Evolutionary conservation across 306 rosid species (phyloP).

Genomic region (Cicer judaicum): DNA sequence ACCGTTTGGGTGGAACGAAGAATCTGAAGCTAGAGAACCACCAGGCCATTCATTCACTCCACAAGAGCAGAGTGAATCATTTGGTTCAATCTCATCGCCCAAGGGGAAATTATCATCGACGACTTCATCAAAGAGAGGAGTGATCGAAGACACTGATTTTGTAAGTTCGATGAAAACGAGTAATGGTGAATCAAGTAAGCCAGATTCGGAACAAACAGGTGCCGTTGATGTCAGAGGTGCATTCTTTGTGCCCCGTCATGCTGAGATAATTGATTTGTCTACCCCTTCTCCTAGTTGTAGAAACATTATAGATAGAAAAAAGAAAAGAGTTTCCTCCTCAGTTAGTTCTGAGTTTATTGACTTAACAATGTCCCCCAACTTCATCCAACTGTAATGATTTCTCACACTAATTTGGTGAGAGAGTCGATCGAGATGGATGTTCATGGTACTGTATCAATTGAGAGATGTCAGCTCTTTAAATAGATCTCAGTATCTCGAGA

Average conservation of each 20-base stretch:
- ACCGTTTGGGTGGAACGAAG: slow-evolving; percentile 36
- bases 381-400: slow-evolving; percentile 61
- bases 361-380: slow-evolving; percentile 74
- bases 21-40: slow-evolving; percentile 46
- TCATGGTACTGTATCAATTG: background rate
- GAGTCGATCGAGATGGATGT: background rate
- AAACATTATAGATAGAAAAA: slow-evolving; percentile 52
- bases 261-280: slow-evolving; percentile 75
- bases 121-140: slow-evolving; percentile 27
- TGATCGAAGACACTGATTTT: slow-evolving; percentile 32
- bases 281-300: slow-evolving; percentile 80
- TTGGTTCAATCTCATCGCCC: slow-evolving; percentile 37
- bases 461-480: background rate
- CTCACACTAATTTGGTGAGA: slow-evolving; percentile 23
- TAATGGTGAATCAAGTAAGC: slow-evolving; percentile 39
- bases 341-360: slow-evolving; percentile 62
- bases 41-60: slow-evolving; percentile 30
- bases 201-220: slow-evolving; percentile 39
- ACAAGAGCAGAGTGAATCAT: slow-evolving; percentile 36
- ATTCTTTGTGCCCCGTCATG: slow-evolving; percentile 46
- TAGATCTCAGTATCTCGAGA: background rate
- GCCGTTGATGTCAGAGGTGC: slow-evolving; percentile 30
- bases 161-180: slow-evolving; percentile 9
- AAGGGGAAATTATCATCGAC: slow-evolving; percentile 38
- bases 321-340: slow-evolving; percentile 59